Evolutionary conservation across 306 rosid species (phyloP), one percentile per base, ranked within the genome.

Genomic region (Hippophae tibetana): DNA sequence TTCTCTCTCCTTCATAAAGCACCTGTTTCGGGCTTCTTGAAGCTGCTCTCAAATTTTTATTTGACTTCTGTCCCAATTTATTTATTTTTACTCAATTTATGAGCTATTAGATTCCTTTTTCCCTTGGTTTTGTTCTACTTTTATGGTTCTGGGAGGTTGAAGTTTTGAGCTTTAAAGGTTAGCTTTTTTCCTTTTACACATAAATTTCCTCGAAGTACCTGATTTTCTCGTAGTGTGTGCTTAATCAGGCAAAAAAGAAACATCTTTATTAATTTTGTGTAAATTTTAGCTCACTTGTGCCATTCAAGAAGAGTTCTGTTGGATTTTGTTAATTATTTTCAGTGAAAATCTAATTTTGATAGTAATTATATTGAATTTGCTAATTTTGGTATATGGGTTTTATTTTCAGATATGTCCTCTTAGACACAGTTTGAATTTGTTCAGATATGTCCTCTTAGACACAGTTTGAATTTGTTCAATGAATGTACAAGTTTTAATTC

Each of bases 181-280:
- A 56, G 61, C 56, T 43, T 65, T 67, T 23, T 43, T 0, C 8
- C 18, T 7, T 47, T 59, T 58, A 45, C 61, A 31, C 38, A 31
- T 31, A 31, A 42, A 44, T 61, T 65, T 55, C 67, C 57, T 52
- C 49, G 25, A 7, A 43, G 48, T 27, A 26, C 57, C 70, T 60
- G 18, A 47, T 52, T 44, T 53, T 54, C 43, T 53, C 49, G 12
- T 57, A 9, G 72, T 72, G 74, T 80, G 69, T 71, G 78, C 68
- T 60, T 31, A 31, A 0, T 72, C 43, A 52, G 71, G 81, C 73
- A 61, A 64, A 31, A 49, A 38, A 46, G 23, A 42, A 25, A 51
- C 44, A 45, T 62, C 47, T 67, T 47, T 62, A 7, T 25, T 45
- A 27, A 31, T 31, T 31, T 31, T 4, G 38, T 59, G 57, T 66